A percentile compares a stretch with the other conserved stretches of the same genome.
phyloP scores from a whole-genome alignment of 192 early-diverging fungal species.

The Mortierella claussenii region DNA sequence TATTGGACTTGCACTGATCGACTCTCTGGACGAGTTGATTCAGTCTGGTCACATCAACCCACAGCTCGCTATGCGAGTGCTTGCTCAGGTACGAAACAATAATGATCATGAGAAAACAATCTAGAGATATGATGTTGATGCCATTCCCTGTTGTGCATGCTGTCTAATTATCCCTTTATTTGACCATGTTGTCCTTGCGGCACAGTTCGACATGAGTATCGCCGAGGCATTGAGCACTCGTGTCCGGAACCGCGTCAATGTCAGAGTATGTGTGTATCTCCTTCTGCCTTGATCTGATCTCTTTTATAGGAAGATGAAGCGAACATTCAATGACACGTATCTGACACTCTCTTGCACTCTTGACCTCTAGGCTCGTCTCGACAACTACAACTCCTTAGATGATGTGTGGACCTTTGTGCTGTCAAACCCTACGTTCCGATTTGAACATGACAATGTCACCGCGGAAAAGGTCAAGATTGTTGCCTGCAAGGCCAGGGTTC shows the following conservation, averaged over 20 bases:
- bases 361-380: constrained; percentile 76
- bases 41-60: constrained; percentile 89
- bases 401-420: constrained; percentile 99
- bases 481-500: constrained; percentile 85
- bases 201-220: constrained; percentile 88
- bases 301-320: too few species aligned
- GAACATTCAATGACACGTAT: too few species aligned
- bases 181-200: background rate
- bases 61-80: constrained; percentile 91
- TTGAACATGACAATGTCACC: constrained; percentile 83
- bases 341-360: background rate
- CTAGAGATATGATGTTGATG: too few species aligned
- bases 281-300: background rate
- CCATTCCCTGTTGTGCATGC: too few species aligned
- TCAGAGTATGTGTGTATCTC: constrained; percentile 72
- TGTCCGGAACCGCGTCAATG: constrained; percentile 82
- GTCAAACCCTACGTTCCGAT: constrained; percentile 84
- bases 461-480: constrained; percentile 96
- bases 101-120: too few species aligned
- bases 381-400: constrained; percentile 95
- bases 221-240: constrained; percentile 84
- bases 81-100: constrained; percentile 80
- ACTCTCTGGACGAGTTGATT: constrained; percentile 97
- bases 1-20: constrained; percentile 92
- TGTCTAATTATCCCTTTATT: background rate